A percentile compares a stretch with the other conserved stretches of the same genome.
These are phyloP conservation scores for Floccularia luteovirens DNA, from an alignment of 768 basidiomycete genomes.

Conservation along the genomic window DNA sequence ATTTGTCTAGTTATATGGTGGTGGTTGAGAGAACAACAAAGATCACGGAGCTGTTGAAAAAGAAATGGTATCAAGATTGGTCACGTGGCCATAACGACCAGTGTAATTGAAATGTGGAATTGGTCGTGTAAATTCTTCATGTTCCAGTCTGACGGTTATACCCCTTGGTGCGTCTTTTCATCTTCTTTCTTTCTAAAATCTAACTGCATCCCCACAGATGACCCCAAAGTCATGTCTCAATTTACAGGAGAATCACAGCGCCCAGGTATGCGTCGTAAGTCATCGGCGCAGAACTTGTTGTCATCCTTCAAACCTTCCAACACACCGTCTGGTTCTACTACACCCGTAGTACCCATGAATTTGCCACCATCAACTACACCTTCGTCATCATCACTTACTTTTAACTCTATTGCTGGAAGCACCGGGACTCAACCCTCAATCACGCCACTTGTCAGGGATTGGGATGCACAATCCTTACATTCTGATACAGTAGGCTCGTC, in stretches of 20 bases:
- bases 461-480: conserved; percentile 66
- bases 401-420: conserved; percentile 24
- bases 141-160: no score
- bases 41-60: conserved; percentile 8
- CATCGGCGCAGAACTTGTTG: conserved; percentile 78
- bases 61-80: conserved; percentile 7
- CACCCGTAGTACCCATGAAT: conserved; percentile 17
- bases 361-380: conserved; percentile 22
- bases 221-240: conserved; percentile 26
- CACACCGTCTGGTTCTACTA: conserved; percentile 16
- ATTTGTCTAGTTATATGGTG: conserved; percentile 40
- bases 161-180: background rate
- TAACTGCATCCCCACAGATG: no score
- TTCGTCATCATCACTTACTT: conserved; percentile 27
- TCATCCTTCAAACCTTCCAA: conserved; percentile 56
- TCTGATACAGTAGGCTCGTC: conserved; percentile 30
- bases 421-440: conserved; percentile 34
- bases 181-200: background rate
- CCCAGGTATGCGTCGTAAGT: conserved; percentile 75
- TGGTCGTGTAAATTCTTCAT: no score
- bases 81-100: no score
- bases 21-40: conserved; percentile 9
- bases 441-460: conserved; percentile 46
- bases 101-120: no score
- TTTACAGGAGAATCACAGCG: conserved; percentile 29